phyloP scores from a whole-genome alignment of 352 stramenopile species.

The Globisporangium lucens region DNA sequence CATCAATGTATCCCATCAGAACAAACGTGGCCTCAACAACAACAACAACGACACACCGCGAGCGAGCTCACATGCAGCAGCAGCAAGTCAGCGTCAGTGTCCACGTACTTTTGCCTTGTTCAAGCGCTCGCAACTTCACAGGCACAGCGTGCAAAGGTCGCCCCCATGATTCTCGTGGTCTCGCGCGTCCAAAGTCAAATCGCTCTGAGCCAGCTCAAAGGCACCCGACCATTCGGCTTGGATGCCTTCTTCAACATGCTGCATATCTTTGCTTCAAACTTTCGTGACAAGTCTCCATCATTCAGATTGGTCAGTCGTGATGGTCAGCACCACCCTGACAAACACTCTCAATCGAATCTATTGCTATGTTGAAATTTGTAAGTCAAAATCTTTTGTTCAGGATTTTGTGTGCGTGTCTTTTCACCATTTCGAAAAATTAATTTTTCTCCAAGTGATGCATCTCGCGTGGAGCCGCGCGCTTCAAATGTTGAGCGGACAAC shows the following conservation, averaged over 20 bases:
- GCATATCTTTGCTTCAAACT: background rate
- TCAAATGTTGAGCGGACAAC: too few species aligned
- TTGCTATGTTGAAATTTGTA: background rate
- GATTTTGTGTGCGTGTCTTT: conserved; percentile 6
- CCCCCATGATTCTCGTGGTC: background rate
- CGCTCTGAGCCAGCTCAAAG: too few species aligned
- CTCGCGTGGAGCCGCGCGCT: conserved; percentile 7
- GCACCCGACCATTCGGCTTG: too few species aligned
- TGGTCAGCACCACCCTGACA: background rate
- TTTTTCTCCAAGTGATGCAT: conserved; percentile 4
- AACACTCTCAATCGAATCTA: background rate
- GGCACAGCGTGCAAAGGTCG: background rate
- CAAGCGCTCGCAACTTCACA: background rate
- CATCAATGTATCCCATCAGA: too few species aligned
- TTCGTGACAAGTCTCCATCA: background rate
- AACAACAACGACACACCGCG: too few species aligned
- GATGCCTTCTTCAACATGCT: background rate
- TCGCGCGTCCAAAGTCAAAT: too few species aligned
- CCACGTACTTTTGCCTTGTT: background rate
- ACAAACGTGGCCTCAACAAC: too few species aligned
- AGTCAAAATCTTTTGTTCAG: background rate
- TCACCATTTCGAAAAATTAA: background rate
- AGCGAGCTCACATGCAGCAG: too few species aligned
- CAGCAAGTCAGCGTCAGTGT: too few species aligned
- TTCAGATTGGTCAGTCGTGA: background rate